These are phyloP conservation scores for Leishmania major DNA, from an alignment of 208 protist genomes.

Conservation along the genomic window DNA sequence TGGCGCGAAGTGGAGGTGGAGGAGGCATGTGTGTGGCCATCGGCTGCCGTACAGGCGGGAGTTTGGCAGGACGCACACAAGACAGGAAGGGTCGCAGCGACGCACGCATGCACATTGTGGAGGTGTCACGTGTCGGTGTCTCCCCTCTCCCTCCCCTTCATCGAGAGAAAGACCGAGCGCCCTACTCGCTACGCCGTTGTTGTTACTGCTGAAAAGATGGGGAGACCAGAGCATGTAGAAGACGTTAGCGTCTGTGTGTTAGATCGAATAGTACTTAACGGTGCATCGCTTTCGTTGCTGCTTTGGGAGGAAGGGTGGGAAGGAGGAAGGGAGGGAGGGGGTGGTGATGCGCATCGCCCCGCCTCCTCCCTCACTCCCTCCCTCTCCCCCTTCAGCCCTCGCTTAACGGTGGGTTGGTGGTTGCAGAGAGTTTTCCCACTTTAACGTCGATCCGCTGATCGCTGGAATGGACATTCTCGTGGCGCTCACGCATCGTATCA, in stretches of 20 bases:
- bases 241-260: background rate
- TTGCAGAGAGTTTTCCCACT: background rate
- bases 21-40: background rate
- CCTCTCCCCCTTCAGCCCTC: background rate
- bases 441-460: background rate
- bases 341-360: background rate
- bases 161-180: background rate
- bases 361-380: too few species aligned
- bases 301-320: background rate
- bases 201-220: background rate
- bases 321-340: background rate
- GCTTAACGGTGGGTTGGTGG: background rate
- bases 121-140: background rate
- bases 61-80: too few species aligned
- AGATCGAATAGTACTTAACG: background rate
- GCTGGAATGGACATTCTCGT: background rate
- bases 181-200: background rate
- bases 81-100: background rate
- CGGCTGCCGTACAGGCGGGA: background rate
- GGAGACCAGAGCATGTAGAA: background rate
- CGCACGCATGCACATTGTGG: background rate
- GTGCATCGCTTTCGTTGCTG: background rate
- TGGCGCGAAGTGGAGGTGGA: background rate
- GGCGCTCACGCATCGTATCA: background rate
- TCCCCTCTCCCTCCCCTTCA: background rate